Percentiles rank a stretch among this genome's conserved stretches.
Evolutionary conservation across 768 basidiomycete species (phyloP).

Genomic region (Tylopilus sp.): DNA sequence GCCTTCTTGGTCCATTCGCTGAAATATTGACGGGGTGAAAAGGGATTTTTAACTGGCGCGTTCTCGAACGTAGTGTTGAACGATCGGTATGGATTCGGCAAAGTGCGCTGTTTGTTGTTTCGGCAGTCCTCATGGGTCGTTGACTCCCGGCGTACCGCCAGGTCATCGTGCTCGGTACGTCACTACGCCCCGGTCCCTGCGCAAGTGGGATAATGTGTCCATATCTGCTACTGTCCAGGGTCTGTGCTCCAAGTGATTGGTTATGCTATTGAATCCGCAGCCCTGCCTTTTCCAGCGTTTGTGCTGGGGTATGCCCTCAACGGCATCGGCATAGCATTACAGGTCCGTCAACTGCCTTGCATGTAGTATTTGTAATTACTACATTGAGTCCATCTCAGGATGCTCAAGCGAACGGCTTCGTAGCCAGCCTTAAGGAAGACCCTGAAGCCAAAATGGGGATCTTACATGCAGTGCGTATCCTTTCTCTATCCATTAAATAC

Average conservation of each 20-base stretch:
- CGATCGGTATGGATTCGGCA: conserved; percentile 33
- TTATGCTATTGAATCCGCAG: conserved; percentile 37
- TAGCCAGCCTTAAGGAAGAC: conserved; percentile 39
- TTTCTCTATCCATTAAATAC: conserved; percentile 12
- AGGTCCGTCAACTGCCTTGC: conserved; percentile 35
- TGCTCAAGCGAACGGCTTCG: conserved; percentile 47
- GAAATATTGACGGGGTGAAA: too few species aligned
- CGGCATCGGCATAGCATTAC: conserved; percentile 38
- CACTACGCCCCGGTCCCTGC: not conserved
- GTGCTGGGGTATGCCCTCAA: conserved; percentile 40
- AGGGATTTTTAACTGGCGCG: conserved; percentile 35
- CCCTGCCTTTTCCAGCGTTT: conserved; percentile 45
- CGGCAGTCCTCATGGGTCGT: not conserved
- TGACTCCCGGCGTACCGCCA: not conserved
- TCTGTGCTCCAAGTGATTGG: conserved; percentile 29
- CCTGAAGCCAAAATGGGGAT: conserved; percentile 40
- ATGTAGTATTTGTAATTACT: not conserved
- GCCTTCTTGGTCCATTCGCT: too few species aligned
- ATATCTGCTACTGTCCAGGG: conserved; percentile 12
- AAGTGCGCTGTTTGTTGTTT: conserved; percentile 15
- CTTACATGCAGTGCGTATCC: conserved; percentile 32
- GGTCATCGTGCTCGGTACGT: conserved; percentile 29
- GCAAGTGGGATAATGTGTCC: not conserved
- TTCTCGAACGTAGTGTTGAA: conserved; percentile 30
- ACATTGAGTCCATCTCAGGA: conserved; percentile 31